Evolutionary conservation across 108 stramenopile genomes (phyloP), one percentile per base, ranked within the genome.

Genomic region (Conticribra guillardii): DNA sequence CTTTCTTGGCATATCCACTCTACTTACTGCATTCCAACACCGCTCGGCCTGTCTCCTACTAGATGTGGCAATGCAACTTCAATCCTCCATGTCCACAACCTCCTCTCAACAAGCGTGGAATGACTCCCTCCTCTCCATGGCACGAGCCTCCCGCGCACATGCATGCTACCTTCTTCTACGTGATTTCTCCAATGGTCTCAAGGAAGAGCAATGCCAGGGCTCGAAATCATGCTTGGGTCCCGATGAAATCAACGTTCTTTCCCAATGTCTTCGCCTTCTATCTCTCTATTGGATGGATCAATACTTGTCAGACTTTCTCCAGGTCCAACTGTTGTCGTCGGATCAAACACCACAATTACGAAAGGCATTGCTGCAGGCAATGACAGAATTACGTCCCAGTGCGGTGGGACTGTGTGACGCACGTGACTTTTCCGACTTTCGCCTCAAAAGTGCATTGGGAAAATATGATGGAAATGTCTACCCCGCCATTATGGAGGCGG

Each of bases 381-480:
- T 96, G 54, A 65, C 69, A 15, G 26, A 45, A 0, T 18, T 70
- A 33, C 90, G 97, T 48, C 88, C 84, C 29, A 86, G 91, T 64
- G 95, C 97, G 8, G 93, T 97, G 48, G 86, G 87, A 7, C 75
- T 97, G 54, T 94, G 92, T 29, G 97, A 97, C 76, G 89, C 97
- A 5, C 82, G 86, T 32, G 94, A 95, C 67, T 85, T 94, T 73
- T 83, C 88, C 22, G 97, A 97, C 66, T 95, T 93, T 64, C 80
- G 88, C 21, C 80, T 97, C 26, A 93, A 93, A 76, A 86, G 89
- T 60, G 92, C 90, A 1, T 65, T 97, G 21, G 97, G 95, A 16
- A 85, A 89, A 15, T 89, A 73, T 50, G 97, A 97, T 67, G 97
- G 97, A 0, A 67, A 96, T 82, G 92, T 97, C 1, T 97, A 97